These are phyloP conservation scores for Globisporangium mamillatum DNA, from an alignment of 352 stramenopile species.

Conservation along the genomic window DNA sequence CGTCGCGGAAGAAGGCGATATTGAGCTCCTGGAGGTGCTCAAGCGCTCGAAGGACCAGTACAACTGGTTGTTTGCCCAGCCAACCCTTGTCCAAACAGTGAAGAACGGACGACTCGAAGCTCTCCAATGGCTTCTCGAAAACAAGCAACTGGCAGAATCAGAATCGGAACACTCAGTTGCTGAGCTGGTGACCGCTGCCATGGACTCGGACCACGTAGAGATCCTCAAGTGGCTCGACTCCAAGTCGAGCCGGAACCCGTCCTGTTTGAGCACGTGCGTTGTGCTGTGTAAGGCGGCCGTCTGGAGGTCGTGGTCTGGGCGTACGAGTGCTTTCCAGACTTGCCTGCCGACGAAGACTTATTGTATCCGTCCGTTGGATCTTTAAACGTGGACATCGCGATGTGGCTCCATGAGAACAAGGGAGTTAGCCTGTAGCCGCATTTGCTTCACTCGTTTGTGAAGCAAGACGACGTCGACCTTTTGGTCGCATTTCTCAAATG, in stretches of 20 bases:
- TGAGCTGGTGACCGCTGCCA: neutral
- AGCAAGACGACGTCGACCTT: neutral
- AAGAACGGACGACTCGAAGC: neutral
- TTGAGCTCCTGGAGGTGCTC: constrained; percentile 3
- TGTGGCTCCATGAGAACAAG: neutral
- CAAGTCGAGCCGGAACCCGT: neutral
- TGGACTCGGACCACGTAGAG: neutral
- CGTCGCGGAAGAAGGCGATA: neutral
- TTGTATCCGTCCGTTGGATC: too few species aligned
- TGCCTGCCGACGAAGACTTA: neutral
- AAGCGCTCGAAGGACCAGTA: neutral
- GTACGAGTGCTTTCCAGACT: neutral
- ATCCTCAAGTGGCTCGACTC: constrained; percentile 3
- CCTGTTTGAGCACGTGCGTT: neutral
- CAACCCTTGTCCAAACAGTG: neutral
- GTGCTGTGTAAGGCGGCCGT: neutral
- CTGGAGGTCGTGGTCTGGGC: neutral
- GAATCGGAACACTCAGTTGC: neutral
- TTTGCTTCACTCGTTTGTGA: neutral
- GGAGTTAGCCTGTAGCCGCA: neutral
- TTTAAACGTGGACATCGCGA: neutral
- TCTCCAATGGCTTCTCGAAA: neutral
- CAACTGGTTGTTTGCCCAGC: neutral
- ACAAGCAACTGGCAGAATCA: neutral
- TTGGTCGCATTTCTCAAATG: neutral